Evolutionary conservation across 23 red algal genomes (phyloP), one percentile per base, ranked within the genome.

Genomic region (Gracilaria caudata): DNA sequence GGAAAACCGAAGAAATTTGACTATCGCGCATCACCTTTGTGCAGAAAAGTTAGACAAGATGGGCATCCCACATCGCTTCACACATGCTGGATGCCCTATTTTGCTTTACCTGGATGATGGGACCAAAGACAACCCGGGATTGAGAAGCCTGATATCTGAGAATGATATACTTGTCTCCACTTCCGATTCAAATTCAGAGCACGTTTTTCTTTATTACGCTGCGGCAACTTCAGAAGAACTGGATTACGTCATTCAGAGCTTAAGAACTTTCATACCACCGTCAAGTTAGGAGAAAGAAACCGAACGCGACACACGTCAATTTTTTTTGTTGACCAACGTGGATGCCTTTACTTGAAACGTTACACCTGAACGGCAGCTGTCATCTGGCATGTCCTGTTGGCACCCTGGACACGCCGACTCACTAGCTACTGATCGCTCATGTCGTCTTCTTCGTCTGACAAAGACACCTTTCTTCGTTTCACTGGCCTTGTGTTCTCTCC

Each of bases 381-480:
- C 55, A 3, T 78, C 71, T 37, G 12, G 0, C 16, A 23, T 35
- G 5, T 80, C 80, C 32, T 73, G 9, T 7, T 26, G 32, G 25
- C 32, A n/a, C 21, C 35, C 41, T 28, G 77, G 80, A 36, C 54
- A 53, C 13, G 32, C 26, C 29, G 19, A 19, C 36, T 57, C 13
- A 53, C 19, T 2, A 4, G 61, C 61, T 66, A 36, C 32, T 35
- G 11, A 35, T 66, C 32, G 61, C 61, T 26, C 16, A 60, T 24
- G 9, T 79, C 51, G 14, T 79, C 85, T 44, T 89, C 71, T 57
- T 89, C 85, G 28, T 55, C 73, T 19, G 46, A 51, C 55, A 35
- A 40, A 20, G 68, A 70, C 7, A 55, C 72, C 49, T 79, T 78
- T 78, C 51, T 89, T 44, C 85, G 46, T 33, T 89, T 89, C 17